A percentile compares a stretch with the other conserved stretches of the same genome.
Evolutionary conservation across 768 basidiomycete species (phyloP).

Genomic region (Mycena belliarum): DNA sequence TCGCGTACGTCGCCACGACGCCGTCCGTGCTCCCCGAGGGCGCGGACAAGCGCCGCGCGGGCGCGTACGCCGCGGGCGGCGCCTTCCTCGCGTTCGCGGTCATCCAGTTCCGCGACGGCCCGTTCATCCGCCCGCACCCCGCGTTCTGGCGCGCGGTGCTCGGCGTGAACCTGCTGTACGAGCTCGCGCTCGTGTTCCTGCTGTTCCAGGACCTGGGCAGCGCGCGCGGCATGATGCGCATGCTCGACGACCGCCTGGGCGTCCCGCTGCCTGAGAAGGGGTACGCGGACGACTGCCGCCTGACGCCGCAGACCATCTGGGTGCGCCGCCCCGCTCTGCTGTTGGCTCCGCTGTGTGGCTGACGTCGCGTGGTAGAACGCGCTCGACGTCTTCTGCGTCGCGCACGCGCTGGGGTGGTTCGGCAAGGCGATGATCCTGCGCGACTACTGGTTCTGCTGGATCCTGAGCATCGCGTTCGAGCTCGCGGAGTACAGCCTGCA

Average conservation of each 20-base stretch:
- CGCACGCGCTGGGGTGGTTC: conserved; percentile 87
- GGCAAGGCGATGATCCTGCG: conserved; percentile 88
- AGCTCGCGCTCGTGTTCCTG: conserved; percentile 79
- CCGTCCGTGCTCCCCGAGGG: conserved; percentile 87
- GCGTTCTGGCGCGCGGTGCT: conserved; percentile 82
- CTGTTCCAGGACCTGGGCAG: conserved; percentile 72
- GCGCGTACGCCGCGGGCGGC: conserved; percentile 71
- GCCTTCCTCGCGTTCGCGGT: conserved; percentile 82
- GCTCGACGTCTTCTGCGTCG: conserved; percentile 84
- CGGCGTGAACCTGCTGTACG: conserved; percentile 82
- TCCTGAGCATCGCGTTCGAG: conserved; percentile 85
- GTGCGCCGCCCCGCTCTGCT: conserved; percentile 28
- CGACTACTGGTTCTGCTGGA: conserved; percentile 96
- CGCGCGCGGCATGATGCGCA: conserved; percentile 72
- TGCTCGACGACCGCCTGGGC: conserved; percentile 54
- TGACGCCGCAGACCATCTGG: conserved; percentile 48
- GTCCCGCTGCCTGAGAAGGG: conserved; percentile 79
- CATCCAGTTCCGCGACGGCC: conserved; percentile 89
- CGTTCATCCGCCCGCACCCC: conserved; percentile 86
- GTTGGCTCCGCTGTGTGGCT: no score
- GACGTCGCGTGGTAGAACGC: conserved; percentile 57
- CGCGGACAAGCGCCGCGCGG: conserved; percentile 79
- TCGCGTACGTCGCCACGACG: conserved; percentile 83
- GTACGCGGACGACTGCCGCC: conserved; percentile 79
- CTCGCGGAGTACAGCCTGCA: conserved; percentile 87